These are phyloP conservation scores for Torulaspora globosa DNA, from an alignment of 1,139 yeast genomes.

Conservation along the genomic window DNA sequence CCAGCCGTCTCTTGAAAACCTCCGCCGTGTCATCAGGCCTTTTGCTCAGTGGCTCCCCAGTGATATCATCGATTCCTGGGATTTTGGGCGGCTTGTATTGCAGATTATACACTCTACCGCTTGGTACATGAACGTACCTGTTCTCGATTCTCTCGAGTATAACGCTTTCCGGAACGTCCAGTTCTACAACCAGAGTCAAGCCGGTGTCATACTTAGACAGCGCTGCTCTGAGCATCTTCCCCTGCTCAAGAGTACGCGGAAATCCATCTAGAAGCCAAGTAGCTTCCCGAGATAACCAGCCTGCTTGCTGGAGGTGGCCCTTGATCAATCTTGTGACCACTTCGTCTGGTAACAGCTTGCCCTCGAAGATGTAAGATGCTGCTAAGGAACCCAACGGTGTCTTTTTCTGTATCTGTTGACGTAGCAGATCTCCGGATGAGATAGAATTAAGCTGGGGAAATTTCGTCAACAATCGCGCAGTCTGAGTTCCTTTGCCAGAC, in stretches of 20 bases:
- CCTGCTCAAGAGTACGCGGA: conserved; percentile 78
- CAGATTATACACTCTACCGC: conserved; percentile 82
- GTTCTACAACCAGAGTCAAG: conserved; percentile 72
- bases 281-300: conserved; percentile 47
- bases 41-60: conserved; percentile 79
- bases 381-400: conserved; percentile 61
- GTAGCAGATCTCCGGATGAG: conserved; percentile 79
- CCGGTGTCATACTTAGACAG: conserved; percentile 42
- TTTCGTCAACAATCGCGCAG: conserved; percentile 55
- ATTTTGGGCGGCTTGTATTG: conserved; percentile 86
- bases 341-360: conserved; percentile 69
- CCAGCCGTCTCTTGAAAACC: conserved; percentile 64
- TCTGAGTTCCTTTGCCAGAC: conserved; percentile 89
- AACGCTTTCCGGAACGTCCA: conserved; percentile 76
- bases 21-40: conserved; percentile 76
- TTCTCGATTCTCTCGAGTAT: conserved; percentile 79
- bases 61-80: conserved; percentile 76
- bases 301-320: conserved; percentile 43
- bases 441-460: conserved; percentile 51
- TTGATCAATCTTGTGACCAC: conserved; percentile 60
- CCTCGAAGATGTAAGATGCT: conserved; percentile 51
- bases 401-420: conserved; percentile 57
- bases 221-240: conserved; percentile 50
- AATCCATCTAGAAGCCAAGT: conserved; percentile 88
- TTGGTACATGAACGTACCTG: conserved; percentile 76